Base-by-base conservation (phyloP, 2,329 filamentous ascomycete genomes). In the Lasiodiplodia sp. region DNA sequence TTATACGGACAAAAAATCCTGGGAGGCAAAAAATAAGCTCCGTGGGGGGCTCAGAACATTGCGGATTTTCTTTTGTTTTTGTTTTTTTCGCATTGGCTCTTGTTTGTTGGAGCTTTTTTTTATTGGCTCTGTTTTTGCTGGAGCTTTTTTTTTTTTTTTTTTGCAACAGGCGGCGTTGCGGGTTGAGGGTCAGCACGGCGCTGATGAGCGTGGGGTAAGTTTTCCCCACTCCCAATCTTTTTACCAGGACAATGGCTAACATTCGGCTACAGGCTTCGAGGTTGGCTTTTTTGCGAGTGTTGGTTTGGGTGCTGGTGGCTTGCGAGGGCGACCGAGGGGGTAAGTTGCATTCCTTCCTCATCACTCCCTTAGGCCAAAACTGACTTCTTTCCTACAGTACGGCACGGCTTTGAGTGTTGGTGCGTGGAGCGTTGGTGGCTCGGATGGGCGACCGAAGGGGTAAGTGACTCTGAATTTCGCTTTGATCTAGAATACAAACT, bases 1-100 rank as follows among this genome's bases (percentile, higher is more conserved):
- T 57, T 34, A 34, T 18, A 57, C 25, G 34, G 53, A 38, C 53
- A 57, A 57, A 57, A 57, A 57, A 57, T 18, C 14, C 28, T 57
- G 14, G 25, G 53, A 38, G 34, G 53, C 28, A 34, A 57, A 57
- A 57, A 57, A 57, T 34, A 57, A 28, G 53, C 53, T 25, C 53
- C 23, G 8, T 16, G 53, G 53, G 53, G 31, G 8, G 53, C 34
- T 57, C 28, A 3, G 21, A 6, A 57, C 34, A 5, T 23, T 34
- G 12, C 14, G 53, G 53, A 38, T 18, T n/a, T 12, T 52, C 49
- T 11, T 52, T 52, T 52, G 18, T 52, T 52, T 52, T 7, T 11
- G 4, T 23, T 52, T 52, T 52, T 5, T 52, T 25, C 21, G 23
- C 10, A 18, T 2, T 11, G n/a, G 31, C 31, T 34, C 31, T 34